Percentiles rank a stretch among this genome's conserved stretches.
Evolutionary conservation across 495 filamentous ascomycete genomes (phyloP).

Genomic region (Acidiella bohemica): DNA sequence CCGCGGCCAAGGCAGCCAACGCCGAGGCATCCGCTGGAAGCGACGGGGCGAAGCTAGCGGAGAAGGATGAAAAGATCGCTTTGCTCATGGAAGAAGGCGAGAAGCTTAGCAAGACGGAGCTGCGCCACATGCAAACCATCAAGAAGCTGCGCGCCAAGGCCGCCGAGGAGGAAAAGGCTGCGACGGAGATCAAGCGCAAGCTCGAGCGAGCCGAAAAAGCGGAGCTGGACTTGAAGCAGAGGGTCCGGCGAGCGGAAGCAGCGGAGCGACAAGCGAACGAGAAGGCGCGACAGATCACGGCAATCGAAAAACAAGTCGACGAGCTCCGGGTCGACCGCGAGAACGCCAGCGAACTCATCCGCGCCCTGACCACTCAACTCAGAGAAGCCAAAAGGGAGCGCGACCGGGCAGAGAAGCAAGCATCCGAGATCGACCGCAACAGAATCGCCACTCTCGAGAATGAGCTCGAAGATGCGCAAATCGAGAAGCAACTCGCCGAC

Average conservation of each 20-base stretch:
- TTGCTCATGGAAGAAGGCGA: conserved; percentile 86
- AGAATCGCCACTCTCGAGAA: conserved; percentile 42
- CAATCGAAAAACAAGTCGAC: conserved; percentile 59
- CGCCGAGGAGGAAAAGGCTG: conserved; percentile 49
- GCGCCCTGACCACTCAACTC: conserved; percentile 56
- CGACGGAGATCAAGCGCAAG: conserved; percentile 42
- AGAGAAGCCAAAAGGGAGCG: conserved; percentile 53
- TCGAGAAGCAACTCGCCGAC: conserved; percentile 61
- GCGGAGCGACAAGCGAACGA: conserved; percentile 55
- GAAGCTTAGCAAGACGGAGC: conserved; percentile 69
- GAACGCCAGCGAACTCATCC: conserved; percentile 49
- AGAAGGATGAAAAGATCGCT: conserved; percentile 82
- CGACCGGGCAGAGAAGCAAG: conserved; percentile 51
- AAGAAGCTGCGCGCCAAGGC: conserved; percentile 62
- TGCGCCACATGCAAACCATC: conserved; percentile 67
- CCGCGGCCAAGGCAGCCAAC: conserved; percentile 52
- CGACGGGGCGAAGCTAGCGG: conserved; percentile 61
- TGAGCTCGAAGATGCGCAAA: conserved; percentile 52
- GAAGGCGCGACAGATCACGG: conserved; percentile 47
- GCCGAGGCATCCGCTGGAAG: conserved; percentile 47
- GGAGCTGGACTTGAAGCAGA: conserved; percentile 21
- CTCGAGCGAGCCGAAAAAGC: conserved; percentile 47
- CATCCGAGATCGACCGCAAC: conserved; percentile 34
- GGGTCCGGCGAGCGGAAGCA: conserved; percentile 25
- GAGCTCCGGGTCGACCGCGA: conserved; percentile 50